Evolutionary conservation across 768 basidiomycete species (phyloP), one percentile per base, ranked within the genome.

Genomic region (Neoboletus brunneissimus): DNA sequence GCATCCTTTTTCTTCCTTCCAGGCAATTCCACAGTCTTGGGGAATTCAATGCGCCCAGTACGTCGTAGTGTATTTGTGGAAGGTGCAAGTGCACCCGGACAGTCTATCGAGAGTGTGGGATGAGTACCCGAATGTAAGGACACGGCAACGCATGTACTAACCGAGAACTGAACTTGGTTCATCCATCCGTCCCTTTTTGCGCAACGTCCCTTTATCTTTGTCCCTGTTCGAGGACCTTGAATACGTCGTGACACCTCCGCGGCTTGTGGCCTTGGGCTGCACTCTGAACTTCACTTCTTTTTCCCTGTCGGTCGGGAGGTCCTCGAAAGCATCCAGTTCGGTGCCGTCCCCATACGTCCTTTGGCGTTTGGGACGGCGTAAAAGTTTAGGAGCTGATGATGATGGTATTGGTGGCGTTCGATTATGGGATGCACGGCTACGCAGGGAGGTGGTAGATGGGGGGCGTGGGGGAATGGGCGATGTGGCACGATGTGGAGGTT

Each of bases 261-360:
- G 85, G 65, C 49, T 85, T 82, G 35, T 82, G 77, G 67, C 80
- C 70, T 86, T 91, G 25, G 91, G 88, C 58, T 88, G 85, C 11
- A 93, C 85, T 53, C 84, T 84, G 68, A 80, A 94, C 41, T 77
- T 81, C 51, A 82, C 80, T 71, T 92, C 89, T 64, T 89, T 87
- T 48, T 94, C 91, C 46, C 89, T 79, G 66, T 94, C 89, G 11
- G 91, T 90, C 8, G 86, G 86, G 41, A 96, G 80, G 70, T 97
- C 94, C 27, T 95, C 94, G 55, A 97, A 81, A 4, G 72, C 84
- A 64, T 97, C 94, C 51, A 97, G 75, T 69, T 96, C 94, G 11
- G 91, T 94, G 15, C 94, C 94, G 65, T 93, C 89, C 6, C 91
- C 91, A 64, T 87, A 94, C 15, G 82, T 82, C 51, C 84, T 79